Base-by-base conservation (phyloP, 441 rosid genomes). In the Dalechampia spathulata region DNA sequence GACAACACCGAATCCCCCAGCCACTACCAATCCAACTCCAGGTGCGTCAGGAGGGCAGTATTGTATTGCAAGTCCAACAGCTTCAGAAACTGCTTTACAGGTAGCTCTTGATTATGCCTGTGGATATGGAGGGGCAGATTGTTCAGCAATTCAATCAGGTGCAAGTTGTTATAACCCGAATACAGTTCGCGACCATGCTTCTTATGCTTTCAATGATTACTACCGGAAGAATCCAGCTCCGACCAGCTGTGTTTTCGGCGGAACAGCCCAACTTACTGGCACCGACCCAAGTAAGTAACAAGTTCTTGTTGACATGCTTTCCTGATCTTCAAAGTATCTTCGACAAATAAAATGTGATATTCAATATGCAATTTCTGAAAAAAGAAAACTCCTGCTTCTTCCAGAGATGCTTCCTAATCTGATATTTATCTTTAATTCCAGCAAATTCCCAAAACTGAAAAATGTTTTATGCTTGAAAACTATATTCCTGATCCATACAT, bases 71-170 rank as follows among this genome's bases (percentile, higher is more conserved):
- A 94, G 73, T 46, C 79, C 89, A 41, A 64, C 66, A 50, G 87
- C 99, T 57, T 81, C 95, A 0, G 51, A 76, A 45, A 90, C 95
- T 27, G 78, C 92, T 36, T 70, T 94, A 44, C 98, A 94, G 63
- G 96, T 94, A 37, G 98, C 96, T 57, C 73, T 94, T 39, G 99
- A 94, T 72, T 94, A 87, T 34, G 98, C 98, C 25, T 90, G 99
- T 27, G 98, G 99, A 38, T 86, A 80, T 34, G 96, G 96, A 44
- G 98, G 92, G 21, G 82, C 98, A 32, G 99, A 90, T 65, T 90
- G 99, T 75, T 82, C 94, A 0, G 66, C 83, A 20, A 62, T 90
- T 67, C 98, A 90, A 74, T 59, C 77, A 7, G 88, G 87, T 39
- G 88, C 60, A 60, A 77, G 77, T 67, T 90, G 98, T 61, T 87